These are phyloP conservation scores for Histomonas meleagridis DNA, from an alignment of 208 protist genomes.

Conservation along the genomic window DNA sequence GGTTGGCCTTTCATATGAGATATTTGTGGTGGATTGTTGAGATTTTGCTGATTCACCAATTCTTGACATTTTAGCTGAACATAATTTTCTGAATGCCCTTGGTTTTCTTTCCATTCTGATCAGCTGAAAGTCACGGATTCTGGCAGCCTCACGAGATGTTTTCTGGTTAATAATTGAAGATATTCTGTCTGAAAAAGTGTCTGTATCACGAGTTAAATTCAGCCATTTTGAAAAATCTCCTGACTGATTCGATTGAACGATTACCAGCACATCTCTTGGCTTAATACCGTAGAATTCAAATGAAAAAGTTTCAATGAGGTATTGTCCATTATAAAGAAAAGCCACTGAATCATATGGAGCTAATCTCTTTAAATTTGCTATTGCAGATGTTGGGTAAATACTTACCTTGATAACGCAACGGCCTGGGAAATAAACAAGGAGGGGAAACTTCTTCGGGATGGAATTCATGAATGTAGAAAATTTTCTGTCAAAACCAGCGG, in stretches of 20 bases:
- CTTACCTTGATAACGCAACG: background rate
- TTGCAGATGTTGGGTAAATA: background rate
- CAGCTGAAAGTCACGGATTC: background rate
- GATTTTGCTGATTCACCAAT: background rate
- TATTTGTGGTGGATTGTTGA: background rate
- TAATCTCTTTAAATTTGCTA: background rate
- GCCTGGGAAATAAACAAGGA: background rate
- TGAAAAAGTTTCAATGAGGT: background rate
- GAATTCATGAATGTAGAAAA: too few relatives aligned
- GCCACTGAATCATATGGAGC: background rate
- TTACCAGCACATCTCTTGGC: background rate
- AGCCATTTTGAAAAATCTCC: background rate
- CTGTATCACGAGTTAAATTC: background rate
- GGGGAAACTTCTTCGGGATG: background rate
- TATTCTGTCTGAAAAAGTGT: background rate
- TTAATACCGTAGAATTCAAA: background rate
- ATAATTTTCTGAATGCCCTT: background rate
- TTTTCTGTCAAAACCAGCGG: too few relatives aligned
- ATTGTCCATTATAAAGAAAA: background rate
- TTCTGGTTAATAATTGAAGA: background rate
- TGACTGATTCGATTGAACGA: background rate
- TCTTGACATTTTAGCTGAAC: background rate
- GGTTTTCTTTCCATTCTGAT: conserved; percentile 4
- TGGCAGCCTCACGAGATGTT: background rate
- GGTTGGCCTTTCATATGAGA: background rate